These are phyloP conservation scores for Vaccinium corymbosum DNA, from an alignment of 148 eudicot genomes.

Conservation along the genomic window DNA sequence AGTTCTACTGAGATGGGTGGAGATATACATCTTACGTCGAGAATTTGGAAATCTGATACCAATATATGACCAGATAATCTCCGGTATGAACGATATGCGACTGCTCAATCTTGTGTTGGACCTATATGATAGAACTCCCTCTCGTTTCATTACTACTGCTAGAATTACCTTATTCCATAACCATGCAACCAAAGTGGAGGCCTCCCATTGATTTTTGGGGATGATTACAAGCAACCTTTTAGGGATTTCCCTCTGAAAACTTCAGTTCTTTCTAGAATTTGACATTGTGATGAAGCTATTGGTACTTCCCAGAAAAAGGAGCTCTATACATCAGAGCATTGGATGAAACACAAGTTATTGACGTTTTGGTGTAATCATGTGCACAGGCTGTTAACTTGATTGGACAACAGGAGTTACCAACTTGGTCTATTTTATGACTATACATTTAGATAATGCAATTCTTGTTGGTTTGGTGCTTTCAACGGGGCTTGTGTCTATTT, in stretches of 20 bases:
- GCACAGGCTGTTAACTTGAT: neutral
- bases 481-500: neutral
- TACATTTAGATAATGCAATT: neutral
- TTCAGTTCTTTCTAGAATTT: neutral
- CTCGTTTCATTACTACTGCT: neutral
- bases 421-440: neutral
- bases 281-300: neutral
- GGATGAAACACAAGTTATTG: neutral
- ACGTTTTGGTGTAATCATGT: neutral
- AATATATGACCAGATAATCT: no score
- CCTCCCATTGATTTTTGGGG: neutral
- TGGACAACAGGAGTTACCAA: constrained; percentile 7
- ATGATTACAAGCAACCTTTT: neutral
- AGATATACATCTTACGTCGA: neutral
- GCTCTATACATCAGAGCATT: neutral
- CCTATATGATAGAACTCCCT: neutral
- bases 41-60: no score
- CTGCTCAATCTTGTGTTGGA: neutral
- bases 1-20: neutral
- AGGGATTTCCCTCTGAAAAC: neutral
- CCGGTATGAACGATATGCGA: no score
- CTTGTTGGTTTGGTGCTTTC: neutral
- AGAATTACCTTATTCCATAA: neutral
- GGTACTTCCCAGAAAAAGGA: neutral
- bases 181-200: neutral